Conservation (phyloP, 2,329 filamentous ascomycete genomes). For the Fusarium aywerte region DNA sequence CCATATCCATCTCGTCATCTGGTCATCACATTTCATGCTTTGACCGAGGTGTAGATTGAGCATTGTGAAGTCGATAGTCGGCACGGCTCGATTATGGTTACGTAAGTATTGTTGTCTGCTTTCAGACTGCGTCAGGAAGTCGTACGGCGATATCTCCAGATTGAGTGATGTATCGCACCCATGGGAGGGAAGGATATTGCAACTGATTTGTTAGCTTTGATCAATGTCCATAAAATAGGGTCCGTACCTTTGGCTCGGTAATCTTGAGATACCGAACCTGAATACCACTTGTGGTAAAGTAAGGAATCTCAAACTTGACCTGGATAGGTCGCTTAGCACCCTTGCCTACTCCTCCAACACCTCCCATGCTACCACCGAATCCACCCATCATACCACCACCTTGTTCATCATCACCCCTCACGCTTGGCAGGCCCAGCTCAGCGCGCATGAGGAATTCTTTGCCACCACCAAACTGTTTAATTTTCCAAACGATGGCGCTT, state of each 20-base stretch:
- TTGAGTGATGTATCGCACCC: constrained; percentile 99
- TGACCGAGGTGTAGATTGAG: constrained; percentile 10
- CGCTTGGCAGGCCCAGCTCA: constrained; percentile 91
- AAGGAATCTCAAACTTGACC: constrained; percentile 99
- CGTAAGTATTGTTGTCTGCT: constrained; percentile 24
- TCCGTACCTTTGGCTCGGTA: constrained; percentile 93
- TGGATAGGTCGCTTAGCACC: constrained; percentile 93
- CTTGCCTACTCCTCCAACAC: constrained; percentile 80
- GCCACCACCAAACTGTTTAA: constrained; percentile 98
- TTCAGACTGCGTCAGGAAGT: constrained; percentile 86
- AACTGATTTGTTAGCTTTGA: constrained; percentile 64
- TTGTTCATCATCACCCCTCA: constrained; percentile 93
- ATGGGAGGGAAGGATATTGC: constrained; percentile 97
- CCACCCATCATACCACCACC: constrained; percentile 98
- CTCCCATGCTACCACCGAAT: constrained; percentile 96
- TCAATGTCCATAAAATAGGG: not conserved
- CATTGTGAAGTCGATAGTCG: not conserved
- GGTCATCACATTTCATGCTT: constrained; percentile 2
- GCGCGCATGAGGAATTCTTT: constrained; percentile 99
- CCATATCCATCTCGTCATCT: constrained; percentile 26
- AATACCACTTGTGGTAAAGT: constrained; percentile 99
- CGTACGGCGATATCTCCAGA: constrained; percentile 96
- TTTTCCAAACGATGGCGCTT: constrained; percentile 99
- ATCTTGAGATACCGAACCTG: constrained; percentile 99
- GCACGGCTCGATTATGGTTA: constrained; percentile 30